Evolutionary conservation across 2,329 filamentous ascomycete genomes (phyloP).

Genomic region (Cercospora berteroae): DNA sequence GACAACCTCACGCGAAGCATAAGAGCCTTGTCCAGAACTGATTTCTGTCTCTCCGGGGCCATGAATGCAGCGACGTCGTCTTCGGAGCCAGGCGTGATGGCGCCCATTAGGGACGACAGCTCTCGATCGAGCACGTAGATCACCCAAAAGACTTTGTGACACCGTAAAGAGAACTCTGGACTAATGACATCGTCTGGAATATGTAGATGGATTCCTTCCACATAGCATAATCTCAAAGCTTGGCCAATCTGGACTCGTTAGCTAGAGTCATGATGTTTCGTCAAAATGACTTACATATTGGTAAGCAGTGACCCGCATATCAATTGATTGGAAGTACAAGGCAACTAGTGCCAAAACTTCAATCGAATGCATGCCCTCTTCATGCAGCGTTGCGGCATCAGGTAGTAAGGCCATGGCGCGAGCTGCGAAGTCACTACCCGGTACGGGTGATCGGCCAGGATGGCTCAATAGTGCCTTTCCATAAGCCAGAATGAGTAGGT

Average conservation of each 20-base stretch:
- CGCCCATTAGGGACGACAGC: constrained; percentile 55
- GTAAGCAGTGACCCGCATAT: constrained; percentile 20
- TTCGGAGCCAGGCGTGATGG: constrained; percentile 51
- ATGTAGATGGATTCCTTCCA: constrained; percentile 15
- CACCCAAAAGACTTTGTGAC: constrained; percentile 55
- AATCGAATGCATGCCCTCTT: constrained; percentile 14
- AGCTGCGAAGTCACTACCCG: constrained; percentile 39
- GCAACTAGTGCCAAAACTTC: constrained; percentile 18
- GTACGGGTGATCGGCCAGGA: constrained; percentile 7
- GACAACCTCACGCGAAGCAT: constrained; percentile 14
- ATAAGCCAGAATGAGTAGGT: constrained; percentile 54
- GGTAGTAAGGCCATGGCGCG: constrained; percentile 1
- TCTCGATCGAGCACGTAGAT: constrained; percentile 54
- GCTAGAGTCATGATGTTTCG: background rate
- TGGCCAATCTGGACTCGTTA: constrained; percentile 44
- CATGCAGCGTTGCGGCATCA: constrained; percentile 14
- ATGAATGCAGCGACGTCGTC: constrained; percentile 49
- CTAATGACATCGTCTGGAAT: constrained; percentile 14
- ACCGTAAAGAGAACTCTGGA: constrained; percentile 33
- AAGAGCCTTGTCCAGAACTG: constrained; percentile 12
- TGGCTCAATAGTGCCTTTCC: constrained; percentile 50
- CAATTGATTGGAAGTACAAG: constrained; percentile 20
- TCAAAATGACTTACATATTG: constrained; percentile 9
- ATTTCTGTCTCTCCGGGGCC: constrained; percentile 7
- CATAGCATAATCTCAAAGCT: constrained; percentile 43